Evolutionary conservation across 2,329 filamentous ascomycete genomes (phyloP).

Genomic region (Fusarium nygamai): DNA sequence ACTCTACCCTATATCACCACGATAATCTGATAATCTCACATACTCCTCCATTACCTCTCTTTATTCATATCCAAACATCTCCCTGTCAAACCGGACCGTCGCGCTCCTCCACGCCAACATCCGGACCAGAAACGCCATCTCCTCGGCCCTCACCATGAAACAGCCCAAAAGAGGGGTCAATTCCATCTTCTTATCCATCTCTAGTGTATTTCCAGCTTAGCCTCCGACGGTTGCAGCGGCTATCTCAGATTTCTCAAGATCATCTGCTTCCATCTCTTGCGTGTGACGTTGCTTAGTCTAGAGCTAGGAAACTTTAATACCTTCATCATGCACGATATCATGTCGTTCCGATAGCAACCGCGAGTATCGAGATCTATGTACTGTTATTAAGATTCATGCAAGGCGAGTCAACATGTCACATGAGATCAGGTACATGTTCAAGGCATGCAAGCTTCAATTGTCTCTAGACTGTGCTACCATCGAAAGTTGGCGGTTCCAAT

Average conservation of each 20-base stretch:
- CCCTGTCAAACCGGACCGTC: neutral
- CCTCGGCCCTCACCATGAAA: neutral
- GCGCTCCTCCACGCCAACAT: neutral
- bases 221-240: neutral
- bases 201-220: neutral
- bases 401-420: neutral
- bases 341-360: neutral
- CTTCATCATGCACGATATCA: neutral
- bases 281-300: neutral
- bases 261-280: neutral
- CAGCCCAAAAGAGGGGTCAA: neutral
- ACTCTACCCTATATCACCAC: neutral
- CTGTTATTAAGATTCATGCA: neutral
- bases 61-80: neutral
- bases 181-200: neutral
- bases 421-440: constrained; percentile 8
- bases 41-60: too few species aligned
- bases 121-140: neutral
- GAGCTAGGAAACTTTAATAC: constrained; percentile 16
- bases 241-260: neutral
- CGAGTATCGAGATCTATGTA: neutral
- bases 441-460: constrained; percentile 42
- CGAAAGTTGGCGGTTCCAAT: constrained; percentile 33
- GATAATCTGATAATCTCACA: neutral
- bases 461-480: constrained; percentile 38